Percentiles rank a stretch among this genome's conserved stretches.
phyloP scores from a whole-genome alignment of 2,329 filamentous ascomycete species.

The Claviceps monticola region DNA sequence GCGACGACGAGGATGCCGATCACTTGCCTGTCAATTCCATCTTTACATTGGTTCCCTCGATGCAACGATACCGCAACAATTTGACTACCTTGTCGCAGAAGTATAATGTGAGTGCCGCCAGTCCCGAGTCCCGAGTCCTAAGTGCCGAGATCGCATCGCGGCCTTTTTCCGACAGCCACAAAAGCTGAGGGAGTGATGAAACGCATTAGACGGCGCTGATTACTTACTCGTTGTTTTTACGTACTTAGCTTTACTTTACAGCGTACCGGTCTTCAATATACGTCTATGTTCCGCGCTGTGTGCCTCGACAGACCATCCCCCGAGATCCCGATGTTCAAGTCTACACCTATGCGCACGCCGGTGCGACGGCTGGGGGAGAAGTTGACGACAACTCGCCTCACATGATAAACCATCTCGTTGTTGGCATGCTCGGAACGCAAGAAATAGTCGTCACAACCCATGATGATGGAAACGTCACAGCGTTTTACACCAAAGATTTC shows the following conservation, averaged over 20 bases:
- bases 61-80: conserved; percentile 35
- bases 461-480: conserved; percentile 64
- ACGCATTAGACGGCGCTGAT: conserved; percentile 2
- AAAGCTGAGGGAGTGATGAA: no score
- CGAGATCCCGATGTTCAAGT: conserved; percentile 36
- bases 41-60: conserved; percentile 17
- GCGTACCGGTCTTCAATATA: conserved; percentile 44
- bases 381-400: conserved; percentile 41
- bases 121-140: no score
- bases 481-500: conserved; percentile 49
- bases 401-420: conserved; percentile 53
- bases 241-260: conserved; percentile 41
- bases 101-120: conserved; percentile 31
- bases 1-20: conserved; percentile 11
- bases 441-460: conserved; percentile 56
- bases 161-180: no score
- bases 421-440: conserved; percentile 53
- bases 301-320: conserved; percentile 33
- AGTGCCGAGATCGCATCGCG: no score
- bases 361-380: conserved; percentile 33
- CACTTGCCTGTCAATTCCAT: conserved; percentile 11
- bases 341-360: conserved; percentile 26
- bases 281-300: conserved; percentile 37
- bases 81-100: conserved; percentile 43
- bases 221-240: not conserved